phyloP scores from a whole-genome alignment of 306 rosid species.

The Oxytropis ochrocephala region DNA sequence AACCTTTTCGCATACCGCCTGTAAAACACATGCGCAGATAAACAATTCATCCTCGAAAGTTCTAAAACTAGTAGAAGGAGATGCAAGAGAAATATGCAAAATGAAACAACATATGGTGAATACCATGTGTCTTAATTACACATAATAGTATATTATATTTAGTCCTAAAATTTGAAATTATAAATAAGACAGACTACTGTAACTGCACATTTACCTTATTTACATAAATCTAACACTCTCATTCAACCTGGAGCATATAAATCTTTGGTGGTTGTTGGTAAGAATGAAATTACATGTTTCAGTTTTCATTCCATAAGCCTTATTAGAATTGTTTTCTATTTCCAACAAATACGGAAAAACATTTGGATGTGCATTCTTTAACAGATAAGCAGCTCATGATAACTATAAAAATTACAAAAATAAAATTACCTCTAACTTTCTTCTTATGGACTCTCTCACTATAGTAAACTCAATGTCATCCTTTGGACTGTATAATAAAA shows the following conservation, averaged over 20 bases:
- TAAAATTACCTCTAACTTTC: constrained; percentile 74
- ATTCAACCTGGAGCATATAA: no score
- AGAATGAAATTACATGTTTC: no score
- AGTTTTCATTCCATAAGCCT: no score
- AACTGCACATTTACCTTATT: no score
- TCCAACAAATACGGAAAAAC: background rate
- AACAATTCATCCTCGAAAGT: background rate
- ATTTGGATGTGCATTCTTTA: background rate
- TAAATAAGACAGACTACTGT: no score
- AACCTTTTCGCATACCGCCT: constrained; percentile 70
- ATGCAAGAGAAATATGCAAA: constrained; percentile 2
- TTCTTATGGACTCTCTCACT: constrained; percentile 73
- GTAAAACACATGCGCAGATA: background rate
- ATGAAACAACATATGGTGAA: background rate
- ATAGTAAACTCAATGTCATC: constrained; percentile 87
- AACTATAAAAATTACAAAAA: background rate
- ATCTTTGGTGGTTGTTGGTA: no score
- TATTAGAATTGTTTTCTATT: no score
- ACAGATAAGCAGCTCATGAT: background rate
- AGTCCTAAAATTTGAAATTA: no score
- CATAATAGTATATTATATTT: no score
- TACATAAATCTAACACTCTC: no score
- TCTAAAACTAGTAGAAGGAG: background rate
- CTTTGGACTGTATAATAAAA: constrained; percentile 57
- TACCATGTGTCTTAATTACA: no score